Conservation (phyloP, 225 moss, liverwort and hornwort species). For the Lunularia cruciata region DNA sequence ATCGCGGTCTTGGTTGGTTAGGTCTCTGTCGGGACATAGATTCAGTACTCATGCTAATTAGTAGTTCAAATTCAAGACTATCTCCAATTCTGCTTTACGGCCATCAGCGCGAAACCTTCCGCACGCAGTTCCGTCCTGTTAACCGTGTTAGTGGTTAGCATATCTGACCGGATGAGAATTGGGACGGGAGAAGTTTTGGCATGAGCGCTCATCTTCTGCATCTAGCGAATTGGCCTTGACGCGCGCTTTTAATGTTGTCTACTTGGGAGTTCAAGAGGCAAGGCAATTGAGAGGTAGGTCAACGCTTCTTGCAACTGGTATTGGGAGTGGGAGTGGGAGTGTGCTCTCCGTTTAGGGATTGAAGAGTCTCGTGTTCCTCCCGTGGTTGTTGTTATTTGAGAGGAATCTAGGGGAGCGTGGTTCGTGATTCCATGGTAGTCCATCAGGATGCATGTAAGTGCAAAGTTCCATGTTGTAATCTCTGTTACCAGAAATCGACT, state of each 20-base stretch:
- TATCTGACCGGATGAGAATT: not conserved
- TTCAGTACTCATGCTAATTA: conserved; percentile 8
- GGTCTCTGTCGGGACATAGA: conserved; percentile 14
- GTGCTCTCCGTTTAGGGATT: not conserved
- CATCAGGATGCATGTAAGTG: no score
- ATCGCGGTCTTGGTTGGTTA: not conserved
- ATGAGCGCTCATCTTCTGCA: not conserved
- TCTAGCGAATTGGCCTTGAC: conserved; percentile 5
- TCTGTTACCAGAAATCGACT: no score
- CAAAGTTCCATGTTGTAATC: no score
- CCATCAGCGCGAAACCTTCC: not conserved
- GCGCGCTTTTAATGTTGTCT: conserved; percentile 12
- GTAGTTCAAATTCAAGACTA: not conserved
- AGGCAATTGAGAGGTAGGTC: conserved; percentile 15
- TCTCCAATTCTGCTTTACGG: not conserved
- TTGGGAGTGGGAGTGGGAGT: not conserved
- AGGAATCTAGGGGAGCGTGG: not conserved
- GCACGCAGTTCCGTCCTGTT: not conserved
- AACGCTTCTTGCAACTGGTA: conserved; percentile 4
- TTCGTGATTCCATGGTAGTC: no score
- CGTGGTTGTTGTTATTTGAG: not conserved
- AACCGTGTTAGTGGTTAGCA: not conserved
- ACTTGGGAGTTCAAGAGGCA: conserved; percentile 18
- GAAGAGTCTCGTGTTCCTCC: not conserved
- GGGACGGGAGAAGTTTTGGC: not conserved